Base-by-base conservation (phyloP, 2,329 filamentous ascomycete genomes). In the Cytospora chrysosperma region DNA sequence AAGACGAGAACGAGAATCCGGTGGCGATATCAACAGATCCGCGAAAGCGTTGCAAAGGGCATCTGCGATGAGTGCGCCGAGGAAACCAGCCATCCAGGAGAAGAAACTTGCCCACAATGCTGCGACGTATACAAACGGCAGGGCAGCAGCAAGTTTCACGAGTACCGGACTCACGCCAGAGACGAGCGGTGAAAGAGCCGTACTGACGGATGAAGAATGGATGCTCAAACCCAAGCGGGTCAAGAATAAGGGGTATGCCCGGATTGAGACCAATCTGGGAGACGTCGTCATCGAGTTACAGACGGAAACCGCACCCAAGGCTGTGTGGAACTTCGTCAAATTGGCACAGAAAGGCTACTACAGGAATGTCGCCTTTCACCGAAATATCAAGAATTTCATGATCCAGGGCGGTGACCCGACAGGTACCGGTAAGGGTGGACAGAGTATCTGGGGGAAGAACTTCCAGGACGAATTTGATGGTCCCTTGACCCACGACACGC, bases 311-410 rank as follows among this genome's bases (percentile, higher is more conserved):
- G 93, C 95, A 2, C 95, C 95, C 1, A 91, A 90, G 70, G 93
- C 95, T 0, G 95, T 98, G 1, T 99, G 94, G 92, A 99, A 99
- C 75, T 99, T 99, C 72, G 86, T 96, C 59, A 88, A 90, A 62
- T 80, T 99, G 5, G 87, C 93, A 1, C 90, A 97, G 72, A 91
- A 90, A 68, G 94, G 94, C 0, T 97, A 97, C 76, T 99, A 98
- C 79, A 87, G 86, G 58, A 86, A 85, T 67, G 88, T 97, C 2
- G 76, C 84, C 15, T 99, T 99, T 73, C 95, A 99, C 76, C 88
- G 95, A 67, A 97, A 96, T 74, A 97, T 99, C 70, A 88, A 88
- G 63, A 92, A 91, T 70, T 99, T 99, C 74, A 99, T 99, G 95
- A 91, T 99, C 47, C 95, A 99, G 75, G 94, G 94, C 51, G 95